Conservation (phyloP, 345 rosid species). For the Luvunga scandens region DNA sequence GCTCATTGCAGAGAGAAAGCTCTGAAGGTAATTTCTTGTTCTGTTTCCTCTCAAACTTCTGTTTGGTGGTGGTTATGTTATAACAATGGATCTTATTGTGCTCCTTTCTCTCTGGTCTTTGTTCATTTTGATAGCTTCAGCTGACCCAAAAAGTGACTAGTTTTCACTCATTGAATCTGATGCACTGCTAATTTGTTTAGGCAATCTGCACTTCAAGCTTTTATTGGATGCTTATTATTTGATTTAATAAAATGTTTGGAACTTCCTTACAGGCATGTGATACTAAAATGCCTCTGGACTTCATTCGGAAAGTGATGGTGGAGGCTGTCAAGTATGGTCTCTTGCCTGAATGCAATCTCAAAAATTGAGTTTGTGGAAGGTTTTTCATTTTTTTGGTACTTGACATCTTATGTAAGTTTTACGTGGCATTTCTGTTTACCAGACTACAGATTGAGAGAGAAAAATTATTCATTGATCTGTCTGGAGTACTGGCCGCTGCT, state of each 20-base stretch:
- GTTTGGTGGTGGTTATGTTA: background rate
- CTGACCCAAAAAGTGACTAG: background rate
- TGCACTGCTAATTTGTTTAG: background rate
- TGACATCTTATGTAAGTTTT: background rate
- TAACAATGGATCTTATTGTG: background rate
- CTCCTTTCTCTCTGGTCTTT: slow-evolving; percentile 1
- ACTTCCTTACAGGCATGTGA: slow-evolving; percentile 47
- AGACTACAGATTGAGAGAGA: slow-evolving; percentile 73
- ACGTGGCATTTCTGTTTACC: slow-evolving; percentile 23
- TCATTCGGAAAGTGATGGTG: slow-evolving; percentile 50
- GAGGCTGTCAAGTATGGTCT: slow-evolving; percentile 64
- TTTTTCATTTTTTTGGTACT: slow-evolving; percentile 3
- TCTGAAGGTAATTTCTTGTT: slow-evolving; percentile 42
- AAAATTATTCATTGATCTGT: slow-evolving; percentile 46
- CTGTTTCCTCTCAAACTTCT: background rate
- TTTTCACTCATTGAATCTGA: background rate
- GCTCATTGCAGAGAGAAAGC: slow-evolving; percentile 81
- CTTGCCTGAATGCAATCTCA: slow-evolving; percentile 17
- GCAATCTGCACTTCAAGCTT: background rate
- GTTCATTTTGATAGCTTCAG: background rate
- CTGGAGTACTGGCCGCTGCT: slow-evolving; percentile 55
- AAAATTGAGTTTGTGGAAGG: background rate
- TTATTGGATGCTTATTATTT: background rate
- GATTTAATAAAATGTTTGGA: background rate
- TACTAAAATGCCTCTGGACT: slow-evolving; percentile 51